Conservation (phyloP, 1,284 basidiomycete genomes). For the Baeospora myosura region DNA sequence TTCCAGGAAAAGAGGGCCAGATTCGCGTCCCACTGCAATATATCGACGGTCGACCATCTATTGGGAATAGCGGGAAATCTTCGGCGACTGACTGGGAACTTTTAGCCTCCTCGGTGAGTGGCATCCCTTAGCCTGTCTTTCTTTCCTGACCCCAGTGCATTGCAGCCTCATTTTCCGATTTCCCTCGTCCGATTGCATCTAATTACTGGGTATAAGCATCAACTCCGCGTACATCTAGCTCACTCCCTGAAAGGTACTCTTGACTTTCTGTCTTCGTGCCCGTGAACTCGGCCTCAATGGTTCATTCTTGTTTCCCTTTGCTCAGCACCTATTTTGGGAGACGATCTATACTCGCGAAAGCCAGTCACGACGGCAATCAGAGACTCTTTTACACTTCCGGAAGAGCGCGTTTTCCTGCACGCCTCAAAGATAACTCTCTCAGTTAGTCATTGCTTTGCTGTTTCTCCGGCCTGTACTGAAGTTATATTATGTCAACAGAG, state of each 20-base stretch:
- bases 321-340: not conserved
- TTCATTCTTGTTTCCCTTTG: not conserved
- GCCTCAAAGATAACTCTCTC: not conserved
- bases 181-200: not conserved
- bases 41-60: not conserved
- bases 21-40: not conserved
- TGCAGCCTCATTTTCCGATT: not conserved
- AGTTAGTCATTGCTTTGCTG: not conserved
- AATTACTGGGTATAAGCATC: not conserved
- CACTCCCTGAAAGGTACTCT: not conserved
- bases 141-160: not conserved
- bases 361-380: not conserved
- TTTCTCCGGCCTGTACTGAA: not conserved
- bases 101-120: not conserved
- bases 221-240: not conserved
- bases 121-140: not conserved
- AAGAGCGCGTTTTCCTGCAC: not conserved
- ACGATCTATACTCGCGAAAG: not conserved
- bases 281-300: too few species aligned
- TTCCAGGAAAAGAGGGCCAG: not conserved
- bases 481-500: not conserved
- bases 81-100: constrained; percentile 1
- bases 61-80: not conserved
- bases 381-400: not conserved
- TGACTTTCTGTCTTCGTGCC: too few species aligned